phyloP scores from a whole-genome alignment of 768 basidiomycete species.

The Tylopilus sp. region DNA sequence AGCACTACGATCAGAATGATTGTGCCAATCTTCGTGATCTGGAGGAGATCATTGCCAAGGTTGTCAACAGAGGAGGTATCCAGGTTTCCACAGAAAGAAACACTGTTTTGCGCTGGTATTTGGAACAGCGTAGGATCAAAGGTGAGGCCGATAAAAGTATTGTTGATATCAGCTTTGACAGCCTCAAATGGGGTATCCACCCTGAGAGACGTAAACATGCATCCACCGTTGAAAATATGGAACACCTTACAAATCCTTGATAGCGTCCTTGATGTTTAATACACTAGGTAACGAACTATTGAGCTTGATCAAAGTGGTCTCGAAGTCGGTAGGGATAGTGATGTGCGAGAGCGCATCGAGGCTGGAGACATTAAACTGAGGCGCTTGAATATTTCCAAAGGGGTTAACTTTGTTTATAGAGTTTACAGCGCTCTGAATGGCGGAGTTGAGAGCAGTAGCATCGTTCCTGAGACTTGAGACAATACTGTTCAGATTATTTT shows the following conservation, averaged over 20 bases:
- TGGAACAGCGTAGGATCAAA: constrained; percentile 75
- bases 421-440: constrained; percentile 59
- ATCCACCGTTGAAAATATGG: not conserved
- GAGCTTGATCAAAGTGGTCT: constrained; percentile 66
- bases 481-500: constrained; percentile 53
- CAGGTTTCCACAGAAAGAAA: constrained; percentile 74
- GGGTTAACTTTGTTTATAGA: constrained; percentile 77
- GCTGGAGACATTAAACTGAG: constrained; percentile 72
- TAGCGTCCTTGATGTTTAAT: constrained; percentile 62
- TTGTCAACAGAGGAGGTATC: constrained; percentile 87
- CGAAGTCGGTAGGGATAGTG: constrained; percentile 73
- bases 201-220: constrained; percentile 33
- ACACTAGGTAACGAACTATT: constrained; percentile 81
- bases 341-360: constrained; percentile 74
- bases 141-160: constrained; percentile 69
- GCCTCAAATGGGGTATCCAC: constrained; percentile 86
- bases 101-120: constrained; percentile 62
- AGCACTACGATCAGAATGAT: constrained; percentile 69
- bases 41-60: constrained; percentile 74
- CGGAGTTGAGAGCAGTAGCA: constrained; percentile 62
- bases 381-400: constrained; percentile 62
- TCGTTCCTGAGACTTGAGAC: constrained; percentile 73
- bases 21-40: constrained; percentile 75
- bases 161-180: constrained; percentile 85
- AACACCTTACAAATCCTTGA: constrained; percentile 62